A percentile compares a stretch with the other conserved stretches of the same genome.
phyloP scores from a whole-genome alignment of 495 filamentous ascomycete genomes.

The Hyaloscypha hepaticicola region DNA sequence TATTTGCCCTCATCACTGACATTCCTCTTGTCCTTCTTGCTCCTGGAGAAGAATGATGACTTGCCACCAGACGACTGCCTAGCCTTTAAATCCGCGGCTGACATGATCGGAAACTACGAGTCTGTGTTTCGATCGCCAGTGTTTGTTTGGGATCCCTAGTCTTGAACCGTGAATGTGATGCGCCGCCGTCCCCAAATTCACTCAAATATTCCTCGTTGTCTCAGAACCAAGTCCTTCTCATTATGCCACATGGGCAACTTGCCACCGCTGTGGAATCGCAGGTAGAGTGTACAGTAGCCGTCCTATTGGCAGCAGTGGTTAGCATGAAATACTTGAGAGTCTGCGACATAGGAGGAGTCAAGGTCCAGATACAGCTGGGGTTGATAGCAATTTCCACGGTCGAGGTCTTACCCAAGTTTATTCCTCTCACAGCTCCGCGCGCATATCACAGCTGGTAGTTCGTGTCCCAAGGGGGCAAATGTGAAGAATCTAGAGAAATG shows the following conservation, averaged over 20 bases:
- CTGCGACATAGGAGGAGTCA: conserved; percentile 23
- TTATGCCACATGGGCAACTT: conserved; percentile 22
- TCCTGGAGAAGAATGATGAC: conserved; percentile 77
- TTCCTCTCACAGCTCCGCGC: background rate
- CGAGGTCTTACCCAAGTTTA: conserved; percentile 15
- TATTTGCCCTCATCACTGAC: conserved; percentile 52
- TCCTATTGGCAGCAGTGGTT: conserved; percentile 11
- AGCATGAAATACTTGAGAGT: conserved; percentile 22
- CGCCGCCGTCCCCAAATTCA: conserved; percentile 17
- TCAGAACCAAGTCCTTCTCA: conserved; percentile 19
- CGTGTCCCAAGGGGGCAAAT: background rate
- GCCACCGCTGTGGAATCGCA: background rate
- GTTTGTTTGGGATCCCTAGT: conserved; percentile 15
- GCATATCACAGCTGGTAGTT: background rate
- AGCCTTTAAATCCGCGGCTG: conserved; percentile 64
- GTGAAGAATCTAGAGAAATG: conserved; percentile 12
- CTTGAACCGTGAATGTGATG: conserved; percentile 10
- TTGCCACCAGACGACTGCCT: conserved; percentile 82
- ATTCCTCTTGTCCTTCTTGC: conserved; percentile 57
- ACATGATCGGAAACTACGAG: conserved; percentile 20
- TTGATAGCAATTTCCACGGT: conserved; percentile 6
- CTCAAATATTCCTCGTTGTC: conserved; percentile 23
- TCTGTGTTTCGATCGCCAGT: conserved; percentile 17
- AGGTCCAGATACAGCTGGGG: background rate
- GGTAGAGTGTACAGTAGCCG: background rate